These are phyloP conservation scores for Pichia sp. DNA, from an alignment of 1,139 yeast genomes.

Conservation along the genomic window DNA sequence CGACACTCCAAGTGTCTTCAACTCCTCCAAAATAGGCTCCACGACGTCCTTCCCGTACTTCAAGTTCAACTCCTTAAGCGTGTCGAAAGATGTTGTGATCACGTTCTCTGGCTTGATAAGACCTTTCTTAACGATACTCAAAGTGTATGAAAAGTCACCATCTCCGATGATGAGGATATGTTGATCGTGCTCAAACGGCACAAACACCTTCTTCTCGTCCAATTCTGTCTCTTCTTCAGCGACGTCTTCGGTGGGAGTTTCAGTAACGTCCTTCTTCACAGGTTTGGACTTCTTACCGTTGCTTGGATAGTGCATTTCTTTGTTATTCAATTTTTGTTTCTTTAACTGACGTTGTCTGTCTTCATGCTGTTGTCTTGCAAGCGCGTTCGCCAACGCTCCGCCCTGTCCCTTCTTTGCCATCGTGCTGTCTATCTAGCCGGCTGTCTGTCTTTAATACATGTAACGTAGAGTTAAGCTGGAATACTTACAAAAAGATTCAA, in stretches of 20 bases:
- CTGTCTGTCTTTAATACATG: no score
- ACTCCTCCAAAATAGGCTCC: conserved; percentile 39
- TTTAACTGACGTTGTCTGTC: conserved; percentile 12
- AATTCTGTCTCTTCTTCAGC: conserved; percentile 20
- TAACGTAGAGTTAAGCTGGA: no score
- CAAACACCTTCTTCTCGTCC: conserved; percentile 23
- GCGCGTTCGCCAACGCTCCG: conserved; percentile 15
- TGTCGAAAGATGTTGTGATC: conserved; percentile 76
- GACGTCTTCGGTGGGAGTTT: background rate
- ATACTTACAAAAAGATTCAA: no score
- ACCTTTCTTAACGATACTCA: conserved; percentile 53
- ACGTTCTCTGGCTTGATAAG: conserved; percentile 51
- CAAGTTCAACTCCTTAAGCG: conserved; percentile 46
- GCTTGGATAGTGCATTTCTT: conserved; percentile 11
- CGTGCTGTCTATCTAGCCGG: no score
- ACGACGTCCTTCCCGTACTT: conserved; percentile 57
- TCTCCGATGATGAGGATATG: conserved; percentile 77
- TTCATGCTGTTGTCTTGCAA: conserved; percentile 28
- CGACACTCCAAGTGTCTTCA: conserved; percentile 41
- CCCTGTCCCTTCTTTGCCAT: conserved; percentile 22
- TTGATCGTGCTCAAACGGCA: conserved; percentile 59
- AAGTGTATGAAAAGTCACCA: conserved; percentile 87
- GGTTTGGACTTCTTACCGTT: background rate
- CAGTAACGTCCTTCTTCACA: background rate
- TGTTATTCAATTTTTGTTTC: conserved; percentile 10